phyloP scores from a whole-genome alignment of 805 yeast species.

The Wickerhamomyces kurtzmanii region DNA sequence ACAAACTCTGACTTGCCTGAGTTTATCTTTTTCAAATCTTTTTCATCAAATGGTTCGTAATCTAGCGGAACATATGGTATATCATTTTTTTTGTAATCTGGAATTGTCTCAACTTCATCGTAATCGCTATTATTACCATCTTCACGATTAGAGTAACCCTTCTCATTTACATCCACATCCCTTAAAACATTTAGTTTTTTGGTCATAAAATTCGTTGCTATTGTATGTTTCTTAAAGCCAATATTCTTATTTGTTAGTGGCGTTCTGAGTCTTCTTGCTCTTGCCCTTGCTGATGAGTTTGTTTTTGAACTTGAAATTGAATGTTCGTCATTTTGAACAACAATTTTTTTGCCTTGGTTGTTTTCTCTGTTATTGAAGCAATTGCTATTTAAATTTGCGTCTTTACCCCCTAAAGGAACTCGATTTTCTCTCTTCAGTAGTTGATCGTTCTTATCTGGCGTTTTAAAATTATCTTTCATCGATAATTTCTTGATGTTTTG shows the following conservation, averaged over 20 bases:
- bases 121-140: slow-evolving; percentile 16
- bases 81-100: slow-evolving; percentile 26
- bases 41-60: slow-evolving; percentile 27
- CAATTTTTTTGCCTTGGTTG: not conserved
- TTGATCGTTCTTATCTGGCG: slow-evolving; percentile 2
- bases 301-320: slow-evolving; percentile 3
- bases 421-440: slow-evolving; percentile 7
- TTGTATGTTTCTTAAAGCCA: too few relatives aligned
- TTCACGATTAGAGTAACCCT: slow-evolving; percentile 3
- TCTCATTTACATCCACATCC: slow-evolving; percentile 16
- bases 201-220: too few relatives aligned
- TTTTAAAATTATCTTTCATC: slow-evolving; percentile 4
- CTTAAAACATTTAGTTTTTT: slow-evolving; percentile 22
- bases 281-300: slow-evolving; percentile 5
- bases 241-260: slow-evolving; percentile 7
- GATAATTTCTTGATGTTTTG: not conserved
- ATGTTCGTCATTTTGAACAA: not conserved
- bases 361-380: not conserved
- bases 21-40: slow-evolving; percentile 19
- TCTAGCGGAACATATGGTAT: slow-evolving; percentile 34
- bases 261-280: slow-evolving; percentile 10
- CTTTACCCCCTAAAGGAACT: slow-evolving; percentile 18
- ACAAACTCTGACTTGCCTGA: too few relatives aligned
- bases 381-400: slow-evolving; percentile 6
- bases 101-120: slow-evolving; percentile 38